These are phyloP conservation scores for Garcia nutans DNA, from an alignment of 345 rosid genomes.

Conservation along the genomic window DNA sequence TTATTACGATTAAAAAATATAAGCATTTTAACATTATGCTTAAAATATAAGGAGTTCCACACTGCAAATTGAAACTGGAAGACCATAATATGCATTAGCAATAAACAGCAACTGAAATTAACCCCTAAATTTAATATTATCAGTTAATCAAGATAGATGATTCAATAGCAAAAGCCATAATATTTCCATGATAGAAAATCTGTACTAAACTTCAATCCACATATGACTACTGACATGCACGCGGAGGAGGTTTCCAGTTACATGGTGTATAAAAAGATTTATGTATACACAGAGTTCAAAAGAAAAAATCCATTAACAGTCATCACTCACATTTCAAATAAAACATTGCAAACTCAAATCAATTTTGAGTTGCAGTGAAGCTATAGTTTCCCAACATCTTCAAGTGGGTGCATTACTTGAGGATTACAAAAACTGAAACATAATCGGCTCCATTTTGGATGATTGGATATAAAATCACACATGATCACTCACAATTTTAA, in stretches of 20 bases:
- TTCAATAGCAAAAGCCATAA: not conserved
- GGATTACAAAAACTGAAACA: not conserved
- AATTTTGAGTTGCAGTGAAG: not conserved
- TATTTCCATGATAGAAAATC: not conserved
- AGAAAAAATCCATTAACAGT: not conserved
- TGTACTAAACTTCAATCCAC: not conserved
- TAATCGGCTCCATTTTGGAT: too few relatives aligned
- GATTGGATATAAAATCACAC: not conserved
- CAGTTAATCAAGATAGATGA: slow-evolving; percentile 2
- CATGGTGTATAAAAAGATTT: not conserved
- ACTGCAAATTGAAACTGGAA: too few relatives aligned
- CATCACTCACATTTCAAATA: not conserved
- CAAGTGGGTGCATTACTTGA: not conserved
- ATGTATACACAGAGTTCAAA: not conserved
- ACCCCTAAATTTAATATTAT: not conserved
- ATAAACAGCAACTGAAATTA: too few relatives aligned
- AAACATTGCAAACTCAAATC: not conserved
- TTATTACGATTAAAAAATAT: too few relatives aligned
- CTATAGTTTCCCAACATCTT: not conserved
- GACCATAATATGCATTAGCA: too few relatives aligned
- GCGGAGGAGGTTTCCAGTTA: not conserved
- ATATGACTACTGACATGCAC: not conserved
- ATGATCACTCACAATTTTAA: not conserved
- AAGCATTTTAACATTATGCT: too few relatives aligned
- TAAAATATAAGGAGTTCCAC: too few relatives aligned